phyloP scores from a whole-genome alignment of 768 basidiomycete species.

The Polyporus arcularius region DNA sequence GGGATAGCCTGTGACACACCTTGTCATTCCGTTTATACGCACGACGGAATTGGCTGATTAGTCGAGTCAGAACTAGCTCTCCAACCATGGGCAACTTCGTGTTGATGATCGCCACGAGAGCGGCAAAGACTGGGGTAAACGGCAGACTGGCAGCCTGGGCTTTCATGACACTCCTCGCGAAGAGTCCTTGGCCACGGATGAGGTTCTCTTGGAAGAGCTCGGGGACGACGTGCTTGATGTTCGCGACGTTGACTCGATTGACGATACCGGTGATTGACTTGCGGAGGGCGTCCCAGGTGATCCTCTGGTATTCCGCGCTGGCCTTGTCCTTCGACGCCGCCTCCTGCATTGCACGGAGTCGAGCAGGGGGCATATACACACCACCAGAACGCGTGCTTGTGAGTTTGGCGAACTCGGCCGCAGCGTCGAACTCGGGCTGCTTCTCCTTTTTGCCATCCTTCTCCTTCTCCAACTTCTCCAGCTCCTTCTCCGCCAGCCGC shows the following conservation, averaged over 20 bases:
- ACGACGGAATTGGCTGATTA: slow-evolving; percentile 93
- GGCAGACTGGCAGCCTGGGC: slow-evolving; percentile 96
- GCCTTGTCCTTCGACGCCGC: slow-evolving; percentile 81
- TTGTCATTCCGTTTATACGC: slow-evolving; percentile 98
- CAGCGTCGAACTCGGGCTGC: slow-evolving; percentile 60
- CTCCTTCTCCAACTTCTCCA: slow-evolving; percentile 59
- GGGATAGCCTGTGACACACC: slow-evolving; percentile 44
- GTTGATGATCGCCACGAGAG: slow-evolving; percentile 92
- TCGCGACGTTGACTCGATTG: slow-evolving; percentile 96
- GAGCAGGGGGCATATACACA: slow-evolving; percentile 95
- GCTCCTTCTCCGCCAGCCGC: slow-evolving; percentile 65
- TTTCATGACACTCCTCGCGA: slow-evolving; percentile 95
- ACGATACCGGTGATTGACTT: slow-evolving; percentile 99
- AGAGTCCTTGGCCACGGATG: slow-evolving; percentile 89
- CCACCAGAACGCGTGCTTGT: slow-evolving; percentile 84
- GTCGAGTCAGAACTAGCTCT: slow-evolving; percentile 82
- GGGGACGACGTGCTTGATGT: slow-evolving; percentile 92
- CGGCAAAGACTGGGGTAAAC: slow-evolving; percentile 96
- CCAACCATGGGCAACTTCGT: slow-evolving; percentile 97
- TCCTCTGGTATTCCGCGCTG: slow-evolving; percentile 86
- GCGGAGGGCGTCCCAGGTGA: slow-evolving; percentile 97
- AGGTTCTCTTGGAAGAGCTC: slow-evolving; percentile 94
- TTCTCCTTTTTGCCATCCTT: slow-evolving; percentile 37
- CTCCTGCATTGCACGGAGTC: slow-evolving; percentile 86
- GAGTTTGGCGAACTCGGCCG: slow-evolving; percentile 90